Base-by-base conservation (phyloP, 345 rosid species). In the Geranium brycei region DNA sequence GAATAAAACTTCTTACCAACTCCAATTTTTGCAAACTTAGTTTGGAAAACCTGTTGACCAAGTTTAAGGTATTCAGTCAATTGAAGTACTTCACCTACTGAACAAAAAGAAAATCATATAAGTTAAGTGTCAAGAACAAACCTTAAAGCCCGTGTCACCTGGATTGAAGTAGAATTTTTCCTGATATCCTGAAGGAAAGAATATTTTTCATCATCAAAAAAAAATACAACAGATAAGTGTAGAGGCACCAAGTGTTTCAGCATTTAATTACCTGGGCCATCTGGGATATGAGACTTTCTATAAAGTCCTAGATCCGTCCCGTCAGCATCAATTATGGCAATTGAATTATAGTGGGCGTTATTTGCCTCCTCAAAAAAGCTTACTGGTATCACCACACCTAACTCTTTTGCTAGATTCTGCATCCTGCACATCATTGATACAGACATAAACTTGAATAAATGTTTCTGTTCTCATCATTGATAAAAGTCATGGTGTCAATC, bases 101-200 rank as follows among this genome's bases (percentile, higher is more conserved):
- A 60, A 28, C 73, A 47, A 58, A 51, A 10, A 35, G 41, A 35
- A 28, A 14, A 51, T 53, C 4, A 56, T 4, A 51, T 31, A 4
- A 18, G 31, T 55, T 47, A 60, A 55, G 30, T 2, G 53, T 58
- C 10, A 15, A 12, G 69, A 68, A 71, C 71, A 75, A 41, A 93
- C 99, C 96, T 86, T 86, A 76, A 93, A 93, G 70, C 96, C 96
- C 35, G 97, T 93, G 72, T 93, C 96, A 5, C 99, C 97, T 11
- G 95, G 97, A 75, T 88, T 93, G 72, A 93, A 93, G 78, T 93
- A 86, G 83, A 93, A 93, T 68, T 93, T 90, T 83, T 93, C 99
- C 79, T 87, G 95, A 72, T 90, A 90, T 58, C 98, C 98, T 87
- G 69, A 65, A 69, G 41, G 60, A 58, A 47, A 51, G 40, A 17